Evolutionary conservation across 192 early-diverging fungal genomes (phyloP), one percentile per base, ranked within the genome.

Genomic region (Podila clonocystis): DNA sequence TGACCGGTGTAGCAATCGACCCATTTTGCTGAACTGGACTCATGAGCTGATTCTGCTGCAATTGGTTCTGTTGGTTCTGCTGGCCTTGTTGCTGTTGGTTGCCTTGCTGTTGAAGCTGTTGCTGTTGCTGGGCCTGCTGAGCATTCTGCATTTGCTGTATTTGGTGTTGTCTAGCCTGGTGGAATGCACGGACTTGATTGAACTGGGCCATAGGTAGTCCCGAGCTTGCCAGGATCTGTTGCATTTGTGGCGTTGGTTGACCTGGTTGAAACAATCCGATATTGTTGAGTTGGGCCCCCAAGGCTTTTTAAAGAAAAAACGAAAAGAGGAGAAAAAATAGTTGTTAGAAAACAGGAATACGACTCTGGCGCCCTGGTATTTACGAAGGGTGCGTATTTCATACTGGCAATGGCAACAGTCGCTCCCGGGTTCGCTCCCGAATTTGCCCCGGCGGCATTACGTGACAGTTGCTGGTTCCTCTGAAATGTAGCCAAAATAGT

Each of bases 11-110:
- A 1, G 65, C 65, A 26, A 79, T 62, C 17, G 61, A 19, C 3
- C 75, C 70, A 24, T 68, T 79, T 20, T 67, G 69, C 13, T 49
- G 69, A 26, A 79, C 24, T 13, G 75, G 75, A 50, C 75, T 79
- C 17, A 58, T 63, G 30, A 79, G 62, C 24, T 69, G 69, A 34
- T 72, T 71, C 65, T 78, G 75, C 19, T 76, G 67, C 29, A 65
- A 67, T 38, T 68, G 73, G 15, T 61, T 33, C 15, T 61, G 63
- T 41, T 58, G 50, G 4, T 50, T 17, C 22, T 45, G 59, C 17
- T 70, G 68, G 5, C 57, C 28, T 30, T 64, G 64, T 31, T 73
- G 72, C 29, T 48, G 61, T 26, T 68, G 73, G 50, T 63, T 64
- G 63, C 20, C 33, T 45, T 62, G 63, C 9, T 65, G 71, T 24